Base-by-base conservation (phyloP, 1,284 basidiomycete genomes). In the Clitocybe nebularis region DNA sequence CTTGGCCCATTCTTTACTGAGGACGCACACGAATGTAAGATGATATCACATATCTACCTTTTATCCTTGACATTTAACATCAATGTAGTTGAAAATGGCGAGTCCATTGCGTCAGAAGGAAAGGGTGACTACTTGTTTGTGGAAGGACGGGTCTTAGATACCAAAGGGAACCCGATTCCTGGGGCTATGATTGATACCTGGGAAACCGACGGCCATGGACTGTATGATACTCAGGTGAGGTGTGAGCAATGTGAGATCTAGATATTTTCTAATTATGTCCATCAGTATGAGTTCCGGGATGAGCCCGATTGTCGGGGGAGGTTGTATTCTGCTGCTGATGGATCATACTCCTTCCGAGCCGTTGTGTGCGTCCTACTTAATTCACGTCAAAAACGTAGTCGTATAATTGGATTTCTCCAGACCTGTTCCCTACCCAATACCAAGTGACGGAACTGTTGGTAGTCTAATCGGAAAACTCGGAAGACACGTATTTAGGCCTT, bases 1-100 rank as follows among this genome's bases (percentile, higher is more conserved):
- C 72, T 93, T 20, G 91, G 90, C 6, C 91, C 90, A 1, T 93
- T 93, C 69, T 86, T 78, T 57, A 89, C 87, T 2, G 83, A 85
- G 24, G 89, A 93, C 56, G 81, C 89, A 13, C 75, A 77, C 22
- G 78, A 89, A 38, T 59, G 86, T 89, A 53, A 55, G 77, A 30
- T 22, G 16, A 41, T 16, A 3, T 40, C 19, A 24, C 14, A 30
- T 6, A 17, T 36, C n/a, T 39, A 13, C 21, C 10, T 36, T 19
- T 5, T 17, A 14, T 19, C 19, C 4, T 26, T n/a, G 9, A 29
- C 23, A 22, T 19, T 23, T 23, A 19, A 40, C 25, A 36, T 28
- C 4, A n/a, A 6, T 11, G 8, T 20, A 85, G 81, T 86, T 36
- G 54, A 66, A 16, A 60, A 67, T 19, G 84, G 84, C 1, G 83